Evolutionary conservation across 2,329 filamentous ascomycete genomes (phyloP), one percentile per base, ranked within the genome.

Genomic region (Ascochyta koolunga): DNA sequence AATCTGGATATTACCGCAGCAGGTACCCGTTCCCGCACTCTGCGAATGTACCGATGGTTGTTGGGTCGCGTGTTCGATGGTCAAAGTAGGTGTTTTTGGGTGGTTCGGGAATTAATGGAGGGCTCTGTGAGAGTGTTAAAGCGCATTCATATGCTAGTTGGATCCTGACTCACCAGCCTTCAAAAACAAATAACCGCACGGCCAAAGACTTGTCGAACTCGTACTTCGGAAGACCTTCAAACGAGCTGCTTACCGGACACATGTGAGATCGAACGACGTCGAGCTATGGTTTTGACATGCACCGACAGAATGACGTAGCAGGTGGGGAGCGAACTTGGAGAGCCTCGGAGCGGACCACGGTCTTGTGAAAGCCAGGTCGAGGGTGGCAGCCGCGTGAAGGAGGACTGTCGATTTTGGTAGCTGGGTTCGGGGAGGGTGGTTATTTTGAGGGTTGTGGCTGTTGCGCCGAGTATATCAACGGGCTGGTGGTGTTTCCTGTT

Each of bases 141-240:
- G 44, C 51, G 50, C 43, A 54, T 62, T 58, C 48, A 47, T 38
- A 48, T 54, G 51, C 24, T 15, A 45, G 22, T 29, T 31, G n/a
- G 0, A 36, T 10, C 18, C 3, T 18, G 3, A 50, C 63, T 58
- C 42, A 66, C 64, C 56, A 60, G 38, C 52, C 45, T 22, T 47
- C 25, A 25, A 33, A 29, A 15, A 38, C 9, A 15, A 7, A 43
- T 18, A 56, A 56, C 59, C 64, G 66, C 50, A 65, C 62, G 40
- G 65, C 65, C 45, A 68, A 48, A 52, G 62, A 61, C 56, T 68
- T 66, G 48, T 68, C 65, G 47, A 68, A 68, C 19, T 66, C 62
- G 58, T 60, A 60, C 27, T 57, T 60, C 58, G 59, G 56, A 64
- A 65, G 58, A 64, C 59, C 56, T 65, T 56, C 56, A 49, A 62